Evolutionary conservation across 148 eudicot species (phyloP), one percentile per base, ranked within the genome.

Genomic region (Vaccinium darrowii): DNA sequence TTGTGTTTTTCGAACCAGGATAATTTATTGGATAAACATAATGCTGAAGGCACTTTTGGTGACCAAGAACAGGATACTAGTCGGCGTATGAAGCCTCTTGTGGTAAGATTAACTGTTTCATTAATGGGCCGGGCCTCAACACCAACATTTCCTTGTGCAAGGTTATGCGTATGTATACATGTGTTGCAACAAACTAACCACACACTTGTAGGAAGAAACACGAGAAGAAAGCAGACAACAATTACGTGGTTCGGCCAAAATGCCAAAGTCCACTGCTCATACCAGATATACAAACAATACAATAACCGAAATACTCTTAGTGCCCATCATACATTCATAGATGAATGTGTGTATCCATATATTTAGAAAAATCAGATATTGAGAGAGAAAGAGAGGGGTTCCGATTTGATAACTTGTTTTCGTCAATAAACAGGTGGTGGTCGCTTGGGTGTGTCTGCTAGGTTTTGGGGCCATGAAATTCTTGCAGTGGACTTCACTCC

Each of bases 11-110:
- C 71, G 36, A 74, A 56, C 79, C 86, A 97, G 99, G 99, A 97
- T 86, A 91, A 91, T 25, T 83, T 97, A 86, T 86, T 97, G 83
- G 99, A 97, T 87, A 89, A 91, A 67, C 98, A 97, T 86, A 87
- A 80, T 72, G 94, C 83, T n/a, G 90, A 86, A n/a, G 92, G 88
- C 89, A 92, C 92, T 47, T 97, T 97, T 78, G 91, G 92, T 18
- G 94, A 89, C 77, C 88, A 86, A 83, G 82, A 84, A 82, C 93
- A 88, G 82, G 82, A 91, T 88, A 84, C 81, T 73, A 92, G 92
- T 8, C 96, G 98, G 33, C 96, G 96, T 75, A 25, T 90, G 88
- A 95, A 94, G 81, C 90, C 98, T 83, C 92, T 97, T 86, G 79
- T 93, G 92, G 99, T 97, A 91, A 89, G 83, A 84, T 79, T 79